Base-by-base conservation (phyloP, 371 early-diverging fungal species). In the Syncephalis plumigaleata region DNA sequence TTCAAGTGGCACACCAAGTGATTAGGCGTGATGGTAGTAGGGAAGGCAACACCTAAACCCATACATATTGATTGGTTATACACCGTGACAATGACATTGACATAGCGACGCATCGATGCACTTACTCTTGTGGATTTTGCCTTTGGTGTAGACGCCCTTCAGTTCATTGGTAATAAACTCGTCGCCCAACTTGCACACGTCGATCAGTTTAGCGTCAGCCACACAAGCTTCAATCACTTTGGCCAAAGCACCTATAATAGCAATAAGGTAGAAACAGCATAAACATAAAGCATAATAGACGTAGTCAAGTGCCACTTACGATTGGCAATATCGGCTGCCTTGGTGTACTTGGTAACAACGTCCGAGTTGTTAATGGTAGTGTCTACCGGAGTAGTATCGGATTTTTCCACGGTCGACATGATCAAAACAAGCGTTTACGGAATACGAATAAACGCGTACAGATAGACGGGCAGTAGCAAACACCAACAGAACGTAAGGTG, bases 21-120 rank as follows among this genome's bases (percentile, higher is more conserved):
- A 81, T 92, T 91, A 51, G 88, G 70, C 27, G 79, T 80, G 46
- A 92, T 59, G 51, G 77, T 73, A 44, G 91, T 90, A 21, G 94
- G 91, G 68, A 84, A 84, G 51, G 87, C 83, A 58, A 89, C 68
- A 57, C 91, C 93, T 78, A 50, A n/a, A n/a, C n/a, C n/a, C n/a
- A n/a, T n/a, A n/a, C n/a, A n/a, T n/a, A n/a, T n/a, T n/a, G n/a
- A n/a, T n/a, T n/a, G n/a, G n/a, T n/a, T n/a, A n/a, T n/a, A n/a
- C n/a, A n/a, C n/a, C n/a, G n/a, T n/a, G n/a, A n/a, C n/a, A n/a
- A n/a, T n/a, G n/a, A n/a, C n/a, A n/a, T n/a, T n/a, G n/a, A n/a
- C n/a, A n/a, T n/a, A n/a, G n/a, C n/a, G n/a, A n/a, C 31, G 16
- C 20, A 48, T 11, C 24, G 2, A 31, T 46, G 48, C 39, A 43